A percentile compares a stretch with the other conserved stretches of the same genome.
Evolutionary conservation across 805 yeast species (phyloP).

Genomic region (Kuraishia capsulata): DNA sequence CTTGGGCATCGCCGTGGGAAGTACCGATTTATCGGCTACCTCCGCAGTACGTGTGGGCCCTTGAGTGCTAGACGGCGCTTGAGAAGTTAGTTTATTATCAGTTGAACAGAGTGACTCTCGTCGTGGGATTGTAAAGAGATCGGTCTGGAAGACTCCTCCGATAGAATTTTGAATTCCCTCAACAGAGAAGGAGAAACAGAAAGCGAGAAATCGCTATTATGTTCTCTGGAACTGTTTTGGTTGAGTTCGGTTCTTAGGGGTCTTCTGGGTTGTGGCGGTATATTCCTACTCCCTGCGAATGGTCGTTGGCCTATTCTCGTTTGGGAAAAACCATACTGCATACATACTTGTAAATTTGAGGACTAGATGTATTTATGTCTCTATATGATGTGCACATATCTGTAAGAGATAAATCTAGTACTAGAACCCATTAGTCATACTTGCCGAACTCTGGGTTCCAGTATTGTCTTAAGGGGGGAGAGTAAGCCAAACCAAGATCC

Average conservation of each 20-base stretch:
- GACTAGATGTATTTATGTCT: neutral
- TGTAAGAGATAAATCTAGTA: neutral
- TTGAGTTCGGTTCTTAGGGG: conserved; percentile 62
- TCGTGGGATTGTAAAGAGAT: conserved; percentile 87
- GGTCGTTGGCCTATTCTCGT: conserved; percentile 88
- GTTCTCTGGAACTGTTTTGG: conserved; percentile 19
- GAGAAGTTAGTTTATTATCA: conserved; percentile 27
- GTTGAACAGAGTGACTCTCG: conserved; percentile 87
- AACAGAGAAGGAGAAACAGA: no score
- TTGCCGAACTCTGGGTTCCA: conserved; percentile 20
- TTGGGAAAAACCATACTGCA: conserved; percentile 99
- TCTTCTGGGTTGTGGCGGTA: conserved; percentile 62
- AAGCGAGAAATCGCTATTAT: no score
- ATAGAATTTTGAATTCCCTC: conserved; percentile 50
- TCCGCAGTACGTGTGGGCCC: conserved; percentile 2
- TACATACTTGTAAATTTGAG: conserved; percentile 41
- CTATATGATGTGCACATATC: neutral
- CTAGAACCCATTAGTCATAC: conserved; percentile 8
- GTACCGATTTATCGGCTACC: no score
- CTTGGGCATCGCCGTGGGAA: conserved; percentile 9
- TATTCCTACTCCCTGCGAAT: conserved; percentile 99
- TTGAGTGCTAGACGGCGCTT: conserved; percentile 25
- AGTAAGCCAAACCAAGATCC: conserved; percentile 14
- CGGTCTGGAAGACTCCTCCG: conserved; percentile 22
- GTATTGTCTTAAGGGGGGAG: conserved; percentile 20